Conservation (phyloP, 2,329 filamentous ascomycete genomes). For the Aspergillus calidoustus region DNA sequence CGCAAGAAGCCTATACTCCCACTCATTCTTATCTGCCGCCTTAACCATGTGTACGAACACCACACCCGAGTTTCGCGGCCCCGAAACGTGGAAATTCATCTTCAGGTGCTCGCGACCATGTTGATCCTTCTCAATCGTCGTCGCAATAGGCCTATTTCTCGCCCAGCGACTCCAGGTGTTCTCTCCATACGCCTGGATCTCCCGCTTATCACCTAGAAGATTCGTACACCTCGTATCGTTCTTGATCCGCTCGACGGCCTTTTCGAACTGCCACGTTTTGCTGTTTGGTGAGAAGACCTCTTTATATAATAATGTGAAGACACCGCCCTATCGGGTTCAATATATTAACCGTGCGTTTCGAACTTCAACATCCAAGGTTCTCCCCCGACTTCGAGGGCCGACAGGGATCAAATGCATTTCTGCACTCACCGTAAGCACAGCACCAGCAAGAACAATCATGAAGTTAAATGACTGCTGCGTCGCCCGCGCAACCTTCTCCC, state of each 20-base stretch:
- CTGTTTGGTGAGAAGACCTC: constrained; percentile 86
- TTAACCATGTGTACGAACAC: constrained; percentile 80
- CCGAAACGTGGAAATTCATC: constrained; percentile 88
- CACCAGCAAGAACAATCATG: constrained; percentile 73
- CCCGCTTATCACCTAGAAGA: constrained; percentile 73
- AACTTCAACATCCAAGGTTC: background rate
- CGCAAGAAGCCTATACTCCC: constrained; percentile 78
- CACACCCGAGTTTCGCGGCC: constrained; percentile 72
- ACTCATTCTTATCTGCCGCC: constrained; percentile 66
- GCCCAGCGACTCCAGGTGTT: constrained; percentile 82
- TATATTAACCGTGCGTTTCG: background rate
- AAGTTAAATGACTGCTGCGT: constrained; percentile 93
- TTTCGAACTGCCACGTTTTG: constrained; percentile 86
- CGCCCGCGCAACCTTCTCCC: constrained; percentile 81
- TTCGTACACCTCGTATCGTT: constrained; percentile 71
- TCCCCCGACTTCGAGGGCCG: too few relatives aligned
- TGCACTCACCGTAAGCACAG: constrained; percentile 71
- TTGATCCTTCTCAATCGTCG: constrained; percentile 69
- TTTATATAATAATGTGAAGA: constrained; percentile 76
- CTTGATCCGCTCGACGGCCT: constrained; percentile 78
- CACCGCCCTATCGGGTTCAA: constrained; percentile 62
- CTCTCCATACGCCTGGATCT: constrained; percentile 82
- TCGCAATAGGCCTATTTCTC: constrained; percentile 62
- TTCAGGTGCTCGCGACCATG: constrained; percentile 78
- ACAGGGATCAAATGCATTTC: background rate